A percentile compares a stretch with the other conserved stretches of the same genome.
Evolutionary conservation across 1,139 yeast species (phyloP).

Genomic region (Debaryomyces psychrophilus): DNA sequence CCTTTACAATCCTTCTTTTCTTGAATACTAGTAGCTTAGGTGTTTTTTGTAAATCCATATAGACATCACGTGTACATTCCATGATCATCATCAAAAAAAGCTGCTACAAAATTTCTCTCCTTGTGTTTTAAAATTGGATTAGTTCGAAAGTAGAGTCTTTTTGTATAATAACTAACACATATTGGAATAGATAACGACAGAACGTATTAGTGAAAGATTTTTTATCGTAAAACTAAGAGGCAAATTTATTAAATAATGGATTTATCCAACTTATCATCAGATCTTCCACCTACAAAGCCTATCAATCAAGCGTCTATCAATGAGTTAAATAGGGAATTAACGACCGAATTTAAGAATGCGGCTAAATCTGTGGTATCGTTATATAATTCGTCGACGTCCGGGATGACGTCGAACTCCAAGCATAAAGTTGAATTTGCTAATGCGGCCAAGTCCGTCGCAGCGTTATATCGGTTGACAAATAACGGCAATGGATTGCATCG

Average conservation of each 20-base stretch:
- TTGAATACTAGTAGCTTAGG: not conserved
- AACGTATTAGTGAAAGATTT: not conserved
- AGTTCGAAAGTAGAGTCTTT: not conserved
- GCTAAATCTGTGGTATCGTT: constrained; percentile 49
- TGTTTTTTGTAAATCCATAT: constrained; percentile 1
- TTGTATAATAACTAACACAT: not conserved
- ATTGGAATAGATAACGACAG: not conserved
- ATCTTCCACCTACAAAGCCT: constrained; percentile 53
- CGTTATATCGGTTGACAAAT: constrained; percentile 57
- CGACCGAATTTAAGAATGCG: constrained; percentile 47
- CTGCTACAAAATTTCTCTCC: constrained; percentile 7
- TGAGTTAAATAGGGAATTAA: constrained; percentile 47
- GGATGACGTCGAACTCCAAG: constrained; percentile 13
- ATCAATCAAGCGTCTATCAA: constrained; percentile 46
- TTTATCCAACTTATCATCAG: constrained; percentile 54
- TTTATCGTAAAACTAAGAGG: not conserved
- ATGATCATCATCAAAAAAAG: constrained; percentile 2
- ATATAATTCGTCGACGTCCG: constrained; percentile 34
- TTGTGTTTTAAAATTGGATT: not conserved
- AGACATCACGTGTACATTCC: constrained; percentile 1
- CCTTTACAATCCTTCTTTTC: not conserved
- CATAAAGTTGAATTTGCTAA: constrained; percentile 55
- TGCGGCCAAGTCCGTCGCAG: constrained; percentile 69
- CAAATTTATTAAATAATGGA: constrained; percentile 42
- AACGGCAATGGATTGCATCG: constrained; percentile 45